phyloP scores from a whole-genome alignment of 169 alveolate genomes.

The Theileria sp. region DNA sequence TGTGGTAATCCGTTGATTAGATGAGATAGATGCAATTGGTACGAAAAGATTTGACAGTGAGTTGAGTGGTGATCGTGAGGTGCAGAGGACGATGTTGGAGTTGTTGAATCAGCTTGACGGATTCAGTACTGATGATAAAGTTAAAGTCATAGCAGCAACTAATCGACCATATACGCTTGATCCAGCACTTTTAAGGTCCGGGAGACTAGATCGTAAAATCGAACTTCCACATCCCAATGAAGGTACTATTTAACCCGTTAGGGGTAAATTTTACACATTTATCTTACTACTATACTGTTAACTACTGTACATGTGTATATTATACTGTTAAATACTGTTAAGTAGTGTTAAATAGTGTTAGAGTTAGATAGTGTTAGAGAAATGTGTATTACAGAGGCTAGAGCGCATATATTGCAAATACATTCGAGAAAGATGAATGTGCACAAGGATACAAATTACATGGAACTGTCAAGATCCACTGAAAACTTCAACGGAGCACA shows the following conservation, averaged over 20 bases:
- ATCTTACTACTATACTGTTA: no score
- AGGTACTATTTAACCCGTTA: conserved; percentile 12
- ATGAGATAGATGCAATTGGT: conserved; percentile 98
- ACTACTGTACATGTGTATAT: no score
- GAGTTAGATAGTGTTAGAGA: no score
- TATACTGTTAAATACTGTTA: background rate
- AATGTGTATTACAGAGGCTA: conserved; percentile 65
- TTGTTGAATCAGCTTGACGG: conserved; percentile 95
- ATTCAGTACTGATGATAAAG: conserved; percentile 87
- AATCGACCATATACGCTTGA: conserved; percentile 98
- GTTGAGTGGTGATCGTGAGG: conserved; percentile 97
- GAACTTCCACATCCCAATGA: conserved; percentile 99
- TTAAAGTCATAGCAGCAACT: conserved; percentile 97
- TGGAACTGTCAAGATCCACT: conserved; percentile 95
- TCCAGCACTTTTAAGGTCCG: conserved; percentile 97
- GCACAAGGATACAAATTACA: conserved; percentile 93
- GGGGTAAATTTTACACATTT: no score
- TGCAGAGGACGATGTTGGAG: conserved; percentile 98
- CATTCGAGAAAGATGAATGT: conserved; percentile 99
- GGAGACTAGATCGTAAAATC: conserved; percentile 98
- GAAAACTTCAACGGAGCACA: conserved; percentile 98
- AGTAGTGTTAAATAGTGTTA: background rate
- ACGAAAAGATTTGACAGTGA: conserved; percentile 94
- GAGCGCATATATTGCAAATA: conserved; percentile 94
- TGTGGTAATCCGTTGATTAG: no score